Percentiles rank a stretch among this genome's conserved stretches.
phyloP scores from a whole-genome alignment of 345 rosid species.

The Linum tenue region DNA sequence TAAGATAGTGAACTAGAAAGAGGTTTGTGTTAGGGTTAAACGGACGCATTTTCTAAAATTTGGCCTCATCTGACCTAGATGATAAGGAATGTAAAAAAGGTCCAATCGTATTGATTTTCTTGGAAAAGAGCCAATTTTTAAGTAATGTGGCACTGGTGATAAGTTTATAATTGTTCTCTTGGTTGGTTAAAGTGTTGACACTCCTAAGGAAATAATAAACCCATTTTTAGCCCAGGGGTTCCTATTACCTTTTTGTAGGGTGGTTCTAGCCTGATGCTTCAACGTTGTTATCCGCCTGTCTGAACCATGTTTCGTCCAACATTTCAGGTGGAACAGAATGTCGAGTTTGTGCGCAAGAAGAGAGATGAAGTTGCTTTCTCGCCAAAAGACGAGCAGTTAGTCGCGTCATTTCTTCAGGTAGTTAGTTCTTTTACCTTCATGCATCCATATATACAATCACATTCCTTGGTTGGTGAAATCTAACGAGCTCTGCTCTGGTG shows the following conservation, averaged over 20 bases:
- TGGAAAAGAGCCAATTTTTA: no score
- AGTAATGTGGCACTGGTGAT: no score
- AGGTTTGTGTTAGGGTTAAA: not conserved
- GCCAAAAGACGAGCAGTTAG: constrained; percentile 70
- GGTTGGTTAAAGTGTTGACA: not conserved
- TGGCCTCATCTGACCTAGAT: no score
- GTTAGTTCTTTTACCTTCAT: not conserved
- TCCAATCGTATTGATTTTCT: no score
- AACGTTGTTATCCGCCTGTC: not conserved
- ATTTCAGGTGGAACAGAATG: constrained; percentile 60
- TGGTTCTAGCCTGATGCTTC: not conserved
- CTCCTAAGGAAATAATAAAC: not conserved
- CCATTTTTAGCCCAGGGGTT: not conserved
- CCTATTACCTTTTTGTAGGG: no score
- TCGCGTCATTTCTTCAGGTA: constrained; percentile 68
- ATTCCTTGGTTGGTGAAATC: not conserved
- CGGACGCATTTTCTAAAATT: not conserved
- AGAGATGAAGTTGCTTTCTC: constrained; percentile 84
- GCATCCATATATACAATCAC: not conserved
- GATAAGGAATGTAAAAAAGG: no score
- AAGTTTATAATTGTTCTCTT: not conserved
- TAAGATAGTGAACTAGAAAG: no score
- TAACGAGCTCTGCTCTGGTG: constrained; percentile 8
- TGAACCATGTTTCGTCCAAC: constrained; percentile 1
- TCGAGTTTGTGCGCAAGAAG: constrained; percentile 61